phyloP scores from a whole-genome alignment of 768 basidiomycete species.

The Paxillus involutus region DNA sequence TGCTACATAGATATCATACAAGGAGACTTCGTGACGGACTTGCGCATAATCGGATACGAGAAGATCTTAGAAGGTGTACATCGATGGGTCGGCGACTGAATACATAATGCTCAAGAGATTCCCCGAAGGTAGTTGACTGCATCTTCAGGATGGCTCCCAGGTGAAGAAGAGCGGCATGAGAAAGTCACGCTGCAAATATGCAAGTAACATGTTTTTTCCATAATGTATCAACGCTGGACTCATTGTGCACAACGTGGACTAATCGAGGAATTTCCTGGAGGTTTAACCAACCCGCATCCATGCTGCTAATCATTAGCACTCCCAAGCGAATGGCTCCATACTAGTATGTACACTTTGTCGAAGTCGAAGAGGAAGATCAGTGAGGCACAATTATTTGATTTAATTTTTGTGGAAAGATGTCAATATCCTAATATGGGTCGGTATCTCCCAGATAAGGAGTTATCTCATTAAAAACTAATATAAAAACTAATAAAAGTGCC shows the following conservation, averaged over 20 bases:
- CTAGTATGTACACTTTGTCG: background rate
- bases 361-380: background rate
- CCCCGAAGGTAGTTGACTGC: background rate
- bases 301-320: background rate
- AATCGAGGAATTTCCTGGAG: background rate
- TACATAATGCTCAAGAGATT: background rate
- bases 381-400: background rate
- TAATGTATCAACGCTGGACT: background rate
- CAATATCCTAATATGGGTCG: background rate
- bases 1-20: background rate
- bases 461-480: background rate
- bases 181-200: background rate
- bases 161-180: background rate
- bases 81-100: background rate
- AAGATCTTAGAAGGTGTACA: background rate
- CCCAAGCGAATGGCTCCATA: too few species aligned
- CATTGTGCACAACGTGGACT: background rate
- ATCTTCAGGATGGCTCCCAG: background rate
- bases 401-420: background rate
- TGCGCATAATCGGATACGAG: background rate
- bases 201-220: background rate
- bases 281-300: background rate
- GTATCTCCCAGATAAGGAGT: conserved; percentile 3
- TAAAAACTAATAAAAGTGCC: background rate
- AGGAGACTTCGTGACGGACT: background rate